phyloP scores from a whole-genome alignment of 768 basidiomycete genomes.

The Rhodotorula toruloides region DNA sequence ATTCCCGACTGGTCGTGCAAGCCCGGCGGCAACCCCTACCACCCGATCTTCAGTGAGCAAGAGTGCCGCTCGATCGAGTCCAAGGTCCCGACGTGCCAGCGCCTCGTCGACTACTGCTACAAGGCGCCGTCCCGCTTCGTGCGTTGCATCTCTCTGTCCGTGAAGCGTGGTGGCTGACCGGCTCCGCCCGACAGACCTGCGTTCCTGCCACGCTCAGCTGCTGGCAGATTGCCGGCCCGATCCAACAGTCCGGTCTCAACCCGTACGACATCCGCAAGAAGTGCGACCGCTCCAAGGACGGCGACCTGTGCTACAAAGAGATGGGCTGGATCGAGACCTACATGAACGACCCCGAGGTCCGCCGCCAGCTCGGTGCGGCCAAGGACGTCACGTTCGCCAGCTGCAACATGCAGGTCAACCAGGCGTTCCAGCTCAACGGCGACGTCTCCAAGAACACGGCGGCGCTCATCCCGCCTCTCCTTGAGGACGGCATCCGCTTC shows the following conservation, averaged over 20 bases:
- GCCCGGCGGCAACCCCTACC: constrained; percentile 49
- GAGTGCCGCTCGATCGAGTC: constrained; percentile 60
- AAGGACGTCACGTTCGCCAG: constrained; percentile 58
- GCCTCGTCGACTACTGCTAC: constrained; percentile 68
- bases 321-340: constrained; percentile 83
- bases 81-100: constrained; percentile 61
- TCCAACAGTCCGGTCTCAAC: constrained; percentile 69
- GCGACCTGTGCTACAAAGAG: constrained; percentile 51
- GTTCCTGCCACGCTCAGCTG: constrained; percentile 33
- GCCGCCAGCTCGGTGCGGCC: constrained; percentile 71
- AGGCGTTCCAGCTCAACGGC: constrained; percentile 59
- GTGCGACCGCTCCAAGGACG: constrained; percentile 68
- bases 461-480: constrained; percentile 66
- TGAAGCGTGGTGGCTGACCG: neutral
- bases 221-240: constrained; percentile 62
- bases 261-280: constrained; percentile 73
- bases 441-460: constrained; percentile 83
- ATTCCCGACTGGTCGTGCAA: constrained; percentile 73
- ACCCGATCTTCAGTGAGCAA: constrained; percentile 62
- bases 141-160: constrained; percentile 48
- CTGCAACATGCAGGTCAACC: constrained; percentile 69
- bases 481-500: constrained; percentile 75
- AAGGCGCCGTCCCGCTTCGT: constrained; percentile 57
- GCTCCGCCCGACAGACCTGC: constrained; percentile 8
- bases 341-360: constrained; percentile 70